These are phyloP conservation scores for Phialocephala subalpina DNA, from an alignment of 2,329 filamentous ascomycete genomes.

Conservation along the genomic window DNA sequence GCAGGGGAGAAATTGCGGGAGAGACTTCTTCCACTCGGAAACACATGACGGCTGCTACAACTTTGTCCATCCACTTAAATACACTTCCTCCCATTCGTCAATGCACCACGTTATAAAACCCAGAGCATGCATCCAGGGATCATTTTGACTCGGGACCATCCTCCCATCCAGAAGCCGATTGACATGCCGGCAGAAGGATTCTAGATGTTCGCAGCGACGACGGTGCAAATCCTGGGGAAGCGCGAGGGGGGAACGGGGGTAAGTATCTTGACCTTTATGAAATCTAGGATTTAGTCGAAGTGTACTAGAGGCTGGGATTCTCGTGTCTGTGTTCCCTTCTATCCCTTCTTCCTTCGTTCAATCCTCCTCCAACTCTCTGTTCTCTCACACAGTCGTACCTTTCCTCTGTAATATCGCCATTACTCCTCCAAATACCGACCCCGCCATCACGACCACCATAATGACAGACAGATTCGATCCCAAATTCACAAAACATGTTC, in stretches of 20 bases:
- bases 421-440: constrained; percentile 4
- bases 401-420: neutral
- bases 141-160: neutral
- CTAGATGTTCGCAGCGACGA: neutral
- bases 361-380: neutral
- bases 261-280: neutral
- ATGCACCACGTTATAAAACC: neutral
- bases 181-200: constrained; percentile 19
- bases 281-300: neutral
- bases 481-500: constrained; percentile 76
- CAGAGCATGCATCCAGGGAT: neutral
- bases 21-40: neutral
- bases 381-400: neutral
- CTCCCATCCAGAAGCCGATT: constrained; percentile 21
- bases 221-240: neutral
- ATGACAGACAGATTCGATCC: constrained; percentile 66
- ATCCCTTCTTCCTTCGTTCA: neutral
- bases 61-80: neutral
- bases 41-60: constrained; percentile 6
- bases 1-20: neutral
- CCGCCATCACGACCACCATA: constrained; percentile 1
- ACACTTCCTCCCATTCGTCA: neutral
- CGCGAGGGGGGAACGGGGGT: neutral
- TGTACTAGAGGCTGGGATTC: neutral
- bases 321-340: neutral